Evolutionary conservation across 495 filamentous ascomycete genomes (phyloP).

Genomic region (Aspergillus sparsus): DNA sequence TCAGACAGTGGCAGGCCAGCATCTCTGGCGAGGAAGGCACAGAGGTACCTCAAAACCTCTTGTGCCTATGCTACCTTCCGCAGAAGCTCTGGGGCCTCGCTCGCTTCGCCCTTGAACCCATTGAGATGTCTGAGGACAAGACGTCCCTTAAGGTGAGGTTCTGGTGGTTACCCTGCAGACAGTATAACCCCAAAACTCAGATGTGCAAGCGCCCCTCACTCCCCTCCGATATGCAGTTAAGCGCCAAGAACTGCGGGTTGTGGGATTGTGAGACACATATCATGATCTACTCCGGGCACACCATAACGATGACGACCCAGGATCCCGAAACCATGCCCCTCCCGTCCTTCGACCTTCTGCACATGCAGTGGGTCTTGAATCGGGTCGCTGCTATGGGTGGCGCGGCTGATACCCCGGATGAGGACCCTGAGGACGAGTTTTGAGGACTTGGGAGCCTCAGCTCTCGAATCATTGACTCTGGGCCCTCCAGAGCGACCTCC

Average conservation of each 20-base stretch:
- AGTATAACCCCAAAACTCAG: not conserved
- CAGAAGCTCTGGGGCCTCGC: slow-evolving; percentile 7
- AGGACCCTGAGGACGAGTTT: slow-evolving; percentile 10
- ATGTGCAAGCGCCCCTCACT: slow-evolving; percentile 7
- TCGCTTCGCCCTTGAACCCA: slow-evolving; percentile 7
- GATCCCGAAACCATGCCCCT: slow-evolving; percentile 23
- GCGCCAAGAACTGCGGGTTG: not conserved
- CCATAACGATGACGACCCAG: slow-evolving; percentile 22
- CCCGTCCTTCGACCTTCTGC: slow-evolving; percentile 23
- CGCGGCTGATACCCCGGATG: slow-evolving; percentile 23
- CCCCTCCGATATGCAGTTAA: slow-evolving; percentile 1
- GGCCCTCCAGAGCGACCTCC: not conserved
- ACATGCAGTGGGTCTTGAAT: slow-evolving; percentile 27
- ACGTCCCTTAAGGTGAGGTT: slow-evolving; percentile 9
- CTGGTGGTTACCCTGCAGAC: slow-evolving; percentile 9
- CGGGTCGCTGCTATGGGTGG: slow-evolving; percentile 23
- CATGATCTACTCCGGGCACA: slow-evolving; percentile 15
- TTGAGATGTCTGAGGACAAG: slow-evolving; percentile 10
- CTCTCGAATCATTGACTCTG: not conserved
- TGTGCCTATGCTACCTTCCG: not conserved
- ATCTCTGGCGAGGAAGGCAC: not conserved
- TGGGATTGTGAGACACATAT: slow-evolving; percentile 13
- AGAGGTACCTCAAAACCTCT: slow-evolving; percentile 6
- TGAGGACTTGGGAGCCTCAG: not conserved
- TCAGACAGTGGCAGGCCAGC: not conserved